Evolutionary conservation across 805 yeast genomes (phyloP), one percentile per base, ranked within the genome.

Genomic region (Blastobotrys parvus): DNA sequence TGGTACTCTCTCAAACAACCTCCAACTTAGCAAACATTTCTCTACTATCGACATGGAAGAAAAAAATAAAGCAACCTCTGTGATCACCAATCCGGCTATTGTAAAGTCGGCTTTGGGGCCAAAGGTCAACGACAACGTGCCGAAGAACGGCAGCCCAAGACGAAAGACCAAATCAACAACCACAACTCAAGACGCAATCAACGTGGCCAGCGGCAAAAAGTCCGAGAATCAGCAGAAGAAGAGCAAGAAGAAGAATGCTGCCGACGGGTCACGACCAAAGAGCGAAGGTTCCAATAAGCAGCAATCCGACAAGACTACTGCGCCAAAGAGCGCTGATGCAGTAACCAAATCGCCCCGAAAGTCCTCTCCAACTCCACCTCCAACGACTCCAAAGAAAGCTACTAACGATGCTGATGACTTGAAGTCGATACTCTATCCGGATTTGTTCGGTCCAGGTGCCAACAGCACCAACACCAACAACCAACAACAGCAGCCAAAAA

Each of bases 1-100:
- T n/a, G n/a, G n/a, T n/a, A n/a, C n/a, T n/a, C n/a, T n/a, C n/a
- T n/a, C n/a, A n/a, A n/a, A n/a, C n/a, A n/a, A n/a, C n/a, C n/a
- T n/a, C n/a, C n/a, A n/a, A n/a, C n/a, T n/a, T n/a, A n/a, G n/a
- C n/a, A n/a, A n/a, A n/a, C n/a, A n/a, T n/a, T 22, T 6, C 27
- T 19, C 15, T 19, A n/a, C 13, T 21, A 15, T 19, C 13, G 6
- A 3, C 7, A 22, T 4, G 16, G 27, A 17, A 35, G 20, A 35
- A 10, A 35, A 17, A 35, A n/a, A n/a, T n/a, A 5, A 18, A 27
- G 20, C 16, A 19, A 18, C 35, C 16, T 39, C 47, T 5, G 25
- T 52, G 11, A 52, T 52, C 30, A 51, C 55, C 11, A 51, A 52
- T 34, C 55, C 54, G 15, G 46, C 53, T 15, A 49, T 52, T 30